These are phyloP conservation scores for Vigna mungo DNA, from an alignment of 306 rosid genomes.

Conservation along the genomic window DNA sequence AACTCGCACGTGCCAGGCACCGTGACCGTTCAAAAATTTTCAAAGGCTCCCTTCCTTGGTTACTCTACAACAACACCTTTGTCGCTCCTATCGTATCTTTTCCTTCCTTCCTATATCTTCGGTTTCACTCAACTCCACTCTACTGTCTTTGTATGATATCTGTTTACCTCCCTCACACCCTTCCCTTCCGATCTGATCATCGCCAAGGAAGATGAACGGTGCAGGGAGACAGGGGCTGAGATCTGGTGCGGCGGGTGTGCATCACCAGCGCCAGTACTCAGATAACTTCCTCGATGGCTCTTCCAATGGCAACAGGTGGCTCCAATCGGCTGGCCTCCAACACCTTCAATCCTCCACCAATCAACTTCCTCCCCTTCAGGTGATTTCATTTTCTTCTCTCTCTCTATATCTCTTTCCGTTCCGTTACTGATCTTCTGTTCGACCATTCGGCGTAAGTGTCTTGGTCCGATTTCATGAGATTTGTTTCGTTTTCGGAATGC, in stretches of 20 bases:
- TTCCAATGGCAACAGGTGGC: conserved; percentile 72
- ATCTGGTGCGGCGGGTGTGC: conserved; percentile 83
- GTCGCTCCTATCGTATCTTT: conserved; percentile 37
- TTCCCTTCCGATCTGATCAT: conserved; percentile 46
- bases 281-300: conserved; percentile 73
- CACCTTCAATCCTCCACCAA: conserved; percentile 76
- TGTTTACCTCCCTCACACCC: neutral
- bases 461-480: conserved; percentile 40
- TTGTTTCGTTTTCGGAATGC: conserved; percentile 48
- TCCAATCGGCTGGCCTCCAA: conserved; percentile 96
- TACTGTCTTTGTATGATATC: conserved; percentile 18
- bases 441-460: conserved; percentile 9
- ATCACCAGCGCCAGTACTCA: conserved; percentile 91
- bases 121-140: conserved; percentile 48
- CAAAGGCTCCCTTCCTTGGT: conserved; percentile 45
- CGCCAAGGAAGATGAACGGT: conserved; percentile 71
- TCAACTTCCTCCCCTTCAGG: conserved; percentile 76
- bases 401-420: neutral
- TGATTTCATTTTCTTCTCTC: neutral
- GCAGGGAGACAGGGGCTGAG: conserved; percentile 87
- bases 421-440: neutral
- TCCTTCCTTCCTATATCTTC: conserved; percentile 54
- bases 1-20: conserved; percentile 45
- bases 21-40: conserved; percentile 45
- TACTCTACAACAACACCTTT: conserved; percentile 7